Base-by-base conservation (phyloP, 495 filamentous ascomycete genomes). In the Aspergillus indologenus region DNA sequence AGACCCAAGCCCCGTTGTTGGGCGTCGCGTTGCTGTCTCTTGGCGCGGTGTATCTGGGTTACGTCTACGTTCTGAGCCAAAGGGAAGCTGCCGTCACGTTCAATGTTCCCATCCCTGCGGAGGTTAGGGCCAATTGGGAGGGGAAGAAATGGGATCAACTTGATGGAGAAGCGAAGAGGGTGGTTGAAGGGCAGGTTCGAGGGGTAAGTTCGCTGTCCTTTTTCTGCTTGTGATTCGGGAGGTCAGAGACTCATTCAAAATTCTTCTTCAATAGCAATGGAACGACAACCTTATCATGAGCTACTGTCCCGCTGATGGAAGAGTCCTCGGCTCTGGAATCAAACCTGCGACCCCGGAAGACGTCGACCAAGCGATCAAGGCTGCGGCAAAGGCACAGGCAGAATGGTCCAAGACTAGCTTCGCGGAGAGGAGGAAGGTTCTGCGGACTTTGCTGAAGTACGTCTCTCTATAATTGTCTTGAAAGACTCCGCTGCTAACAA, bases 281-380 rank as follows among this genome's bases (percentile, higher is more conserved):
- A 75, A 71, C 52, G 59, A 71, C 22, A 59, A 77, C 7, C 61
- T 75, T 54, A 75, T 79, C 40, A 73, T 78, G 72, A 77, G 94
- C 78, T 98, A 97, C 70, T 88, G 85, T 53, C 94, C 94, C 2
- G 93, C 93, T 0, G 95, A 90, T 47, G 94, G 93, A 53, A 81
- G 87, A 64, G 83, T 90, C 51, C 84, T 98, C 23, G 92, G 91
- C 46, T 77, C 82, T 57, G 73, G 72, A 56, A 86, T 93, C 57
- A 90, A 88, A 66, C 91, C 94, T 15, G 83, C 86, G 14, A 92
- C 88, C 0, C 77, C 84, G 2, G 84, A 87, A 54, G 89, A 86
- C 58, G 91, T 98, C 69, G 90, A 98, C 65, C 79, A 83, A 43
- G 90, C 88, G 3, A 84, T 97, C 56, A 82, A 82, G 29, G 83